phyloP scores from a whole-genome alignment of 208 protist genomes.

The Naegleria lovaniensis region DNA sequence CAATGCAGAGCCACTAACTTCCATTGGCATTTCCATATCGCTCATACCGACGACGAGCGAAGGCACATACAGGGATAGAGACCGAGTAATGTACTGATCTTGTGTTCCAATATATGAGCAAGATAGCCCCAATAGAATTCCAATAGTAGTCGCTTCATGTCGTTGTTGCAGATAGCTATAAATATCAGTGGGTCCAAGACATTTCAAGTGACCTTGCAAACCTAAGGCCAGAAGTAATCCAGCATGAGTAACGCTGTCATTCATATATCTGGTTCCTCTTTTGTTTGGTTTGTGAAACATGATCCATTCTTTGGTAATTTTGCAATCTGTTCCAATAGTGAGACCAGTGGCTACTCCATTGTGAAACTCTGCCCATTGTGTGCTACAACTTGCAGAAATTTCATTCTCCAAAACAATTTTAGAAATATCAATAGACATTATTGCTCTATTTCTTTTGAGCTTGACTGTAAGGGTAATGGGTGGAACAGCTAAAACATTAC shows the following conservation, averaged over 20 bases:
- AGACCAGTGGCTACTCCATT: slow-evolving; percentile 63
- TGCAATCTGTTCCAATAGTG: slow-evolving; percentile 28
- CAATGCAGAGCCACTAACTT: slow-evolving; percentile 45
- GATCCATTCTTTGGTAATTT: slow-evolving; percentile 52
- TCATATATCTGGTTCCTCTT: background rate
- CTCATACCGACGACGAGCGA: slow-evolving; percentile 54
- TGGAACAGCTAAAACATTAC: background rate
- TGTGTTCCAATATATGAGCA: slow-evolving; percentile 49
- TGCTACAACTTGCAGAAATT: background rate
- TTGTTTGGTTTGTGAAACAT: slow-evolving; percentile 50
- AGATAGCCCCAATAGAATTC: slow-evolving; percentile 59
- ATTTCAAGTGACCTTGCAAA: slow-evolving; percentile 57
- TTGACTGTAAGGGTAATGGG: slow-evolving; percentile 21
- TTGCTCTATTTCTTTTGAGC: slow-evolving; percentile 2
- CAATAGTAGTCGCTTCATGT: slow-evolving; percentile 58
- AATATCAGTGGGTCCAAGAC: slow-evolving; percentile 51
- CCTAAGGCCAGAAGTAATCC: slow-evolving; percentile 66
- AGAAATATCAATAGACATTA: background rate
- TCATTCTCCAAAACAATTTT: slow-evolving; percentile 10
- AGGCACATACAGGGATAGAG: slow-evolving; percentile 65
- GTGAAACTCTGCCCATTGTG: slow-evolving; percentile 65
- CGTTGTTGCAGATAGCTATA: slow-evolving; percentile 54
- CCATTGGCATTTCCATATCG: slow-evolving; percentile 52
- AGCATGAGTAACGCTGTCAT: slow-evolving; percentile 43
- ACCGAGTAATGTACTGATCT: slow-evolving; percentile 51